These are phyloP conservation scores for Paxillus ammoniavirescens DNA, from an alignment of 768 basidiomycete genomes.

Conservation along the genomic window DNA sequence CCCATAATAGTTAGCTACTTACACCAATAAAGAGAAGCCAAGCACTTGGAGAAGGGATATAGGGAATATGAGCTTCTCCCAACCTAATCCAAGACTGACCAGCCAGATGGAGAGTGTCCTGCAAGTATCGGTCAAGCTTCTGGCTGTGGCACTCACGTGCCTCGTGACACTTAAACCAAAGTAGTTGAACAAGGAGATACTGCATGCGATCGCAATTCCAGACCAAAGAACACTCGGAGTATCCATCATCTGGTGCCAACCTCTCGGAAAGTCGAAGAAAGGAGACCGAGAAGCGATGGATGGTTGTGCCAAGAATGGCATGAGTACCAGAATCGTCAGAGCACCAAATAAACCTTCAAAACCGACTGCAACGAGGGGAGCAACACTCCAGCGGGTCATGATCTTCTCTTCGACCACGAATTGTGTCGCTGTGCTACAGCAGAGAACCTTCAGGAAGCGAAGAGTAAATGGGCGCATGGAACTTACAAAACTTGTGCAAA, in stretches of 20 bases:
- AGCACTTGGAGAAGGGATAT: slow-evolving; percentile 78
- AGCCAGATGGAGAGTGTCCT: slow-evolving; percentile 96
- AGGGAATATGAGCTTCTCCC: slow-evolving; percentile 85
- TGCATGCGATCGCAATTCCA: slow-evolving; percentile 67
- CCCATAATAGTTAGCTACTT: slow-evolving; percentile 36
- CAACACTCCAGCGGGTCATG: slow-evolving; percentile 81
- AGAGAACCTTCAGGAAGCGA: not conserved
- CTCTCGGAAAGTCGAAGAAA: slow-evolving; percentile 86
- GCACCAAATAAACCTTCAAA: slow-evolving; percentile 92
- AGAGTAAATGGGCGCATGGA: not conserved
- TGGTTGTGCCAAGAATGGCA: slow-evolving; percentile 78
- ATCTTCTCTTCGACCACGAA: slow-evolving; percentile 98
- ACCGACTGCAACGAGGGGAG: slow-evolving; percentile 90
- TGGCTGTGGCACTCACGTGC: slow-evolving; percentile 89
- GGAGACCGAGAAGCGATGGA: slow-evolving; percentile 60
- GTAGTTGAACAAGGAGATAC: slow-evolving; percentile 83
- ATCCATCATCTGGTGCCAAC: slow-evolving; percentile 85
- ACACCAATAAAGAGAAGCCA: slow-evolving; percentile 90
- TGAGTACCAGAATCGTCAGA: slow-evolving; percentile 69
- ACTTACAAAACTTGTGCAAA: slow-evolving; percentile 94
- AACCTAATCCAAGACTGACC: slow-evolving; percentile 83
- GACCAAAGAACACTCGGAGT: slow-evolving; percentile 71
- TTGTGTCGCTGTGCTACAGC: slow-evolving; percentile 76
- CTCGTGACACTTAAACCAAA: slow-evolving; percentile 92
- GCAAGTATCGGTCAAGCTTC: slow-evolving; percentile 92